Percentiles rank a stretch among this genome's conserved stretches.
Evolutionary conservation across 2,329 filamentous ascomycete genomes (phyloP).

Genomic region (Curvularia hawaiiensis): DNA sequence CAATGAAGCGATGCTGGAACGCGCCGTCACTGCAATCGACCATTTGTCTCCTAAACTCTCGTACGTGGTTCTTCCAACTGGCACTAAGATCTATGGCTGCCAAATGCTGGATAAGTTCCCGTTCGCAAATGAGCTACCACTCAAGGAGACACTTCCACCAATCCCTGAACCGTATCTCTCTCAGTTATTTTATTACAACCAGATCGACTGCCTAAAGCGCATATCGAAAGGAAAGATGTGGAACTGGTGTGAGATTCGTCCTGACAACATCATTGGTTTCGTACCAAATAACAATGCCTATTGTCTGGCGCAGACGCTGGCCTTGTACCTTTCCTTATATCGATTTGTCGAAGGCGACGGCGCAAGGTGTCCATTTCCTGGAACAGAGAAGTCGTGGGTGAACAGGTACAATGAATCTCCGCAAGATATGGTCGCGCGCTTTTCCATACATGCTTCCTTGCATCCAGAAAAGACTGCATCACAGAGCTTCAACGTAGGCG

Average conservation of each 20-base stretch:
- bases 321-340: slow-evolving; percentile 47
- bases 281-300: slow-evolving; percentile 50
- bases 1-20: slow-evolving; percentile 48
- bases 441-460: slow-evolving; percentile 51
- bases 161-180: slow-evolving; percentile 44
- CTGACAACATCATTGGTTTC: slow-evolving; percentile 51
- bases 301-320: slow-evolving; percentile 46
- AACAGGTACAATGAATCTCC: slow-evolving; percentile 49
- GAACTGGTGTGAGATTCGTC: slow-evolving; percentile 50
- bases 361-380: slow-evolving; percentile 48
- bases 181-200: slow-evolving; percentile 50
- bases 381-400: slow-evolving; percentile 45
- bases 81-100: slow-evolving; percentile 49
- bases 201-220: slow-evolving; percentile 47
- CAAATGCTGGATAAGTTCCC: slow-evolving; percentile 46
- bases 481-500: slow-evolving; percentile 52
- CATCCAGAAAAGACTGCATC: slow-evolving; percentile 48
- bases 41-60: slow-evolving; percentile 33
- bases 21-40: slow-evolving; percentile 44
- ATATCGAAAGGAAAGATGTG: slow-evolving; percentile 47
- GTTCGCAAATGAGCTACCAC: slow-evolving; percentile 37
- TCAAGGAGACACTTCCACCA: slow-evolving; percentile 38
- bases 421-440: slow-evolving; percentile 51
- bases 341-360: slow-evolving; percentile 47
- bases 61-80: slow-evolving; percentile 43